Base-by-base conservation (phyloP, 306 rosid species). In the Pyrus bretschneideri region DNA sequence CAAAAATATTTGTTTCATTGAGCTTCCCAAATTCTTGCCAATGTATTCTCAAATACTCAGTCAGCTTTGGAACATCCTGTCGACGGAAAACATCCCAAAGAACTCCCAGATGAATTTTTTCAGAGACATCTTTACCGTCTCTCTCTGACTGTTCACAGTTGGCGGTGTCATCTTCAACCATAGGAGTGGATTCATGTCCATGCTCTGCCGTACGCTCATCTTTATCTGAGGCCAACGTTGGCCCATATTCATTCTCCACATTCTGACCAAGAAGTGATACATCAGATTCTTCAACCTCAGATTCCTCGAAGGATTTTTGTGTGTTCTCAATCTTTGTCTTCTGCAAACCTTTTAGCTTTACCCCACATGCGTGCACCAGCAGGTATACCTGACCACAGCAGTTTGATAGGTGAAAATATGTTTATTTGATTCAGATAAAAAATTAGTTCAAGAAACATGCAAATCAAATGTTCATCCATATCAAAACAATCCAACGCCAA, bases 51-150 rank as follows among this genome's bases (percentile, higher is more conserved):
- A 95, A 69, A 87, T 89, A 95, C 83, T 92, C 93, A 18, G 86
- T 81, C 85, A 92, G 73, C 78, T 86, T 87, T 66, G 91, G 89
- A 82, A 89, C 86, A 78, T 92, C 99, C 83, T 81, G 84, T 71
- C 89, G 85, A 51, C 89, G 89, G 74, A 88, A 95, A 62, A 95
- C 97, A 80, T 92, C 97, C 99, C 99, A 95, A 78, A 89, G 80
- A 82, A 87, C 93, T 84, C 92, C 90, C 33, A 87, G 87, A 76
- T 40, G 77, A 66, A 76, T 73, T 74, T 81, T 89, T 82, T 76
- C 79, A 69, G 83, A 78, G 78, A 38, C 52, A 65, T 86, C 87
- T 80, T 77, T 89, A 77, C 84, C 79, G 60, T 88, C 86, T 76
- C 44, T 66, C 18, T 73, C 79, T 63, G 85, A 83, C 70, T 71